Conservation (phyloP, 257 asterid genomes). For the Solanum neorickii region DNA sequence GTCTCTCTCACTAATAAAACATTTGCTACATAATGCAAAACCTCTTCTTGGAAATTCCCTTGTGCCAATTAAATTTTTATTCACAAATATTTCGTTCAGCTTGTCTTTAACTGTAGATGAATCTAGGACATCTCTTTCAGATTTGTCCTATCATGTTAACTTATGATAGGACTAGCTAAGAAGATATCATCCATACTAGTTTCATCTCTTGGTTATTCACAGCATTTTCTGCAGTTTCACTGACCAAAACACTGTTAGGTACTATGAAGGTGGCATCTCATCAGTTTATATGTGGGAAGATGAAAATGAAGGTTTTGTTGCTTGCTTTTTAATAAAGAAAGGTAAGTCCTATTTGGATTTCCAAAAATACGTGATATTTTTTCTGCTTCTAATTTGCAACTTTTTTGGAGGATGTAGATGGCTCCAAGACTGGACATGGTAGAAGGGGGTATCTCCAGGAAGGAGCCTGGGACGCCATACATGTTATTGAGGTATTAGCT, state of each 20-base stretch:
- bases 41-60: not conserved
- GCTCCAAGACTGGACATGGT: conserved; percentile 75
- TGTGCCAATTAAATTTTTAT: not conserved
- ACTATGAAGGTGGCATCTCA: conserved; percentile 96
- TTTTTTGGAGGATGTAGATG: conserved; percentile 42
- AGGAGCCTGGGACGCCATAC: conserved; percentile 99
- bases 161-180: not conserved
- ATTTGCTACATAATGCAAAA: not conserved
- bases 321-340: conserved; percentile 91
- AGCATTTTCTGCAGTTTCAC: conserved; percentile 21
- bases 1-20: not conserved
- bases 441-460: conserved; percentile 86
- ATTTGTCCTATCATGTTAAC: not conserved
- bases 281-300: conserved; percentile 94
- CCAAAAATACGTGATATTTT: not conserved
- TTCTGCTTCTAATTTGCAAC: conserved; percentile 9
- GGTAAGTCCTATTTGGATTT: conserved; percentile 25
- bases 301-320: conserved; percentile 76
- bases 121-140: not conserved
- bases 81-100: not conserved
- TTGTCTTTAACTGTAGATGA: not conserved
- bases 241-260: conserved; percentile 58
- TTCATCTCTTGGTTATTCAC: conserved; percentile 4
- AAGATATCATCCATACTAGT: not conserved
- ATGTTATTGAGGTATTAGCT: conserved; percentile 76